Conservation (phyloP, 2,329 filamentous ascomycete species). For the Decorospora gaudefroyi region DNA sequence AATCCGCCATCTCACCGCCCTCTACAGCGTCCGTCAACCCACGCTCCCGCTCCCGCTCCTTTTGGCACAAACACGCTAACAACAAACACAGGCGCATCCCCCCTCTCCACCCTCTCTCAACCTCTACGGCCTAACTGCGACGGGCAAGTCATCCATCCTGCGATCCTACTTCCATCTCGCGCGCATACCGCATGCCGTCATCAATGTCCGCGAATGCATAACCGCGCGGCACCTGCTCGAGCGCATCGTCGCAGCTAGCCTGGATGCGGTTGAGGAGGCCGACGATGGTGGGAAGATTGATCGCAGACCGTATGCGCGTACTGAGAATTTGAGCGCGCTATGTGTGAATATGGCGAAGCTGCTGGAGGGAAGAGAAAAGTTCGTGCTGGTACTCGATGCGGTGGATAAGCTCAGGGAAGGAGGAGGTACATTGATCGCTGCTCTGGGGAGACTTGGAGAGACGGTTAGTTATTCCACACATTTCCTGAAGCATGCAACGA, state of each 20-base stretch:
- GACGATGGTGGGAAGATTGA: constrained; percentile 51
- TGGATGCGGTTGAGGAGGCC: constrained; percentile 44
- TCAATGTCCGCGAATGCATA: constrained; percentile 76
- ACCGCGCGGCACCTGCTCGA: constrained; percentile 78
- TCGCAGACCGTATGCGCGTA: constrained; percentile 61
- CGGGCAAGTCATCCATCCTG: constrained; percentile 79
- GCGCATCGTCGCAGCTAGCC: constrained; percentile 62
- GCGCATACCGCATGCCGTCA: constrained; percentile 60
- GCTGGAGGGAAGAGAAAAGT: constrained; percentile 62
- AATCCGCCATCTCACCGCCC: constrained; percentile 52
- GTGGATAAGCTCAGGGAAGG: constrained; percentile 84
- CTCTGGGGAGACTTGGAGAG: constrained; percentile 79
- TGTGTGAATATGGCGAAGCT: constrained; percentile 71
- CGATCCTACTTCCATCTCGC: constrained; percentile 62
- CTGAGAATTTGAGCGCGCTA: constrained; percentile 80
- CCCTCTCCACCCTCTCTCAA: constrained; percentile 75
- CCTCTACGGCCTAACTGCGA: constrained; percentile 81
- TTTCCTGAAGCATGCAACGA: constrained; percentile 3
- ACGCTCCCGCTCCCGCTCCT: too few species aligned
- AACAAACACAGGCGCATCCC: constrained; percentile 58
- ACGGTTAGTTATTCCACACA: constrained; percentile 59
- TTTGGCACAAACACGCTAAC: constrained; percentile 19
- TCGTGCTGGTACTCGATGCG: constrained; percentile 84
- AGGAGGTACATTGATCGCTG: constrained; percentile 75
- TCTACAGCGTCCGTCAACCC: constrained; percentile 50